Evolutionary conservation across 305 asterid species (phyloP), one percentile per base, ranked within the genome.

Genomic region (Rubia peregrina): DNA sequence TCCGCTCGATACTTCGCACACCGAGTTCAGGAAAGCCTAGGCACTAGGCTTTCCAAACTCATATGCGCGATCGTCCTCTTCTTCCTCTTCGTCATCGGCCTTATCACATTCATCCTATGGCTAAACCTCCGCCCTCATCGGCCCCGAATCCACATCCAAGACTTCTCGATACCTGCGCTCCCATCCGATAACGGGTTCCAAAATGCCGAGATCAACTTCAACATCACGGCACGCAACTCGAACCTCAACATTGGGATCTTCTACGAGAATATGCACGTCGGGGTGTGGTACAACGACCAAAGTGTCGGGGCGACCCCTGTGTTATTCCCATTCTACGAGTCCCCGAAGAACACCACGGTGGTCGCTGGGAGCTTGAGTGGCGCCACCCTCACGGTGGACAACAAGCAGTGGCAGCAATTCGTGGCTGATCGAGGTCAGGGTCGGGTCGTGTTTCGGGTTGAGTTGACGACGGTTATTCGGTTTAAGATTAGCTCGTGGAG

Each of bases 111-210:
- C 90, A 93, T 93, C 46, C 75, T 93, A 22, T 93, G 96, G 94
- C 88, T 90, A 48, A 88, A 94, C 65, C 74, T 93, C 24, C 90
- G 97, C 21, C 98, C 98, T 38, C 98, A 93, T 76, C 77, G 97
- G 30, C 98, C 98, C 48, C 69, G 95, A 10, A 80, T 90, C 82
- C 83, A 74, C 84, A 36, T 89, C 73, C 80, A 81, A 0, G 84
- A 81, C 3, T 90, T 93, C 75, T 84, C 96, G 0, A 69, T 92
- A 14, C 95, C 89, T 6, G 85, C 84, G 8, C 16, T 85, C 44
- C 85, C 77, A 16, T 8, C 62, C 14, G 81, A 42, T 17, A 64
- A 33, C 24, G 96, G 96, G 6, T 75, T 70, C 68, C 80, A 75
- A 6, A 79, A 71, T 41, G 83, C 88, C 72, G 75, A 51, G 51